Evolutionary conservation across 306 rosid species (phyloP), one percentile per base, ranked within the genome.

Genomic region (Quercus wislizeni): DNA sequence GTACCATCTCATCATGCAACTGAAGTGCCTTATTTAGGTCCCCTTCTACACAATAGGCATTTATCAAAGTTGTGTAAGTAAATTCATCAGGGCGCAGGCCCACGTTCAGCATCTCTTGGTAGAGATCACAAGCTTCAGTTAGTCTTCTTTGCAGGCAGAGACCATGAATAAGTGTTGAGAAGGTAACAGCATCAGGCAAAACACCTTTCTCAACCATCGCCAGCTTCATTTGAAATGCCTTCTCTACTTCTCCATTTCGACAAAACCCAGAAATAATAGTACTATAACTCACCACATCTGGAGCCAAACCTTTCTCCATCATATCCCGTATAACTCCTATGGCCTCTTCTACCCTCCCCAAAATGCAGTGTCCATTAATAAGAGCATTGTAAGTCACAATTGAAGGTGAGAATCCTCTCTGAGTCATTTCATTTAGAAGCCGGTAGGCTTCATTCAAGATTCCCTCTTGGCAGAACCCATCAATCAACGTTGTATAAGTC

Each of bases 241-340:
- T 94, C 30, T 80, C 97, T 49, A 94, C 31, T 51, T 92, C 94
- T n/a, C 82, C 88, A 82, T 77, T 81, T 56, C 86, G 74, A 74
- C 97, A 94, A 79, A 88, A 91, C 76, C 97, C 91, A 23, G 97
- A 89, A 81, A 94, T 88, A 33, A 92, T 77, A 28, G 98, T 91
- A 82, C 97, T 91, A 82, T 94, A 91, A 83, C 91, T 94, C 20
- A 94, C 91, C 20, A 91, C 90, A 85, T 94, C 94, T 10, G 92
- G 97, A 21, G 55, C 75, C 77, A 94, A 81, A 33, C 94, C 93
- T 76, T 77, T 90, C 77, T 78, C 88, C 51, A 74, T 69, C 89
- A 94, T 94, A 62, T 86, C 88, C 79, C 82, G 82, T 52, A 92
- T 61, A 61, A 92, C 69, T 23, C 82, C 85, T 41, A 74, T 76